Conservation (phyloP, 768 basidiomycete species). For the Phallus indusiatus region DNA sequence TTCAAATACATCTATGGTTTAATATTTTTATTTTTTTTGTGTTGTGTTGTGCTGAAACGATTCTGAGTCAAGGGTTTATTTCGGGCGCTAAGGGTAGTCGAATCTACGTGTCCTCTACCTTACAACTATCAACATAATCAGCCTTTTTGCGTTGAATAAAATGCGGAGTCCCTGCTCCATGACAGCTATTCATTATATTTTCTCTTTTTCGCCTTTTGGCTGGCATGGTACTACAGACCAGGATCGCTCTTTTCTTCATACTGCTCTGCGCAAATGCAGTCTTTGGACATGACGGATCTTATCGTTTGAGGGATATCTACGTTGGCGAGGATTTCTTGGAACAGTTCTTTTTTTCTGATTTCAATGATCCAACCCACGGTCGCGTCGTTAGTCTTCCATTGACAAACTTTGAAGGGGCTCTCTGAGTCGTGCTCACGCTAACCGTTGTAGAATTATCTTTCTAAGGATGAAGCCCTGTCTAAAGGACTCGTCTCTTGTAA, state of each 20-base stretch:
- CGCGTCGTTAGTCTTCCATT: slow-evolving; percentile 25
- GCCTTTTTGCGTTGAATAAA: background rate
- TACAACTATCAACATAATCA: background rate
- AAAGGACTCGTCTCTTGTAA: slow-evolving; percentile 40
- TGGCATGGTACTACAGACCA: background rate
- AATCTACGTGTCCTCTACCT: background rate
- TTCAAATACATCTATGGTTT: too few species aligned
- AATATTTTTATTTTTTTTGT: too few species aligned
- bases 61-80: too few species aligned
- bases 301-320: slow-evolving; percentile 20
- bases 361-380: slow-evolving; percentile 57
- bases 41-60: too few species aligned
- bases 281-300: slow-evolving; percentile 11
- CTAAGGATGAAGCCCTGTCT: slow-evolving; percentile 29
- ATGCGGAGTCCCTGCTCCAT: background rate
- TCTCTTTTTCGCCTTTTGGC: background rate
- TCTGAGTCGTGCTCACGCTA: background rate
- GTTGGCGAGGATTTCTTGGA: slow-evolving; percentile 36
- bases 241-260: too few species aligned
- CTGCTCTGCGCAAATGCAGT: background rate
- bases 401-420: too few species aligned
- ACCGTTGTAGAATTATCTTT: slow-evolving; percentile 36
- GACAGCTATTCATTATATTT: background rate
- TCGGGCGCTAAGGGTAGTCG: too few species aligned
- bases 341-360: slow-evolving; percentile 39